A percentile compares a stretch with the other conserved stretches of the same genome.
These are phyloP conservation scores for Lactarius deliciosus DNA, from an alignment of 768 basidiomycete species.

Conservation along the genomic window DNA sequence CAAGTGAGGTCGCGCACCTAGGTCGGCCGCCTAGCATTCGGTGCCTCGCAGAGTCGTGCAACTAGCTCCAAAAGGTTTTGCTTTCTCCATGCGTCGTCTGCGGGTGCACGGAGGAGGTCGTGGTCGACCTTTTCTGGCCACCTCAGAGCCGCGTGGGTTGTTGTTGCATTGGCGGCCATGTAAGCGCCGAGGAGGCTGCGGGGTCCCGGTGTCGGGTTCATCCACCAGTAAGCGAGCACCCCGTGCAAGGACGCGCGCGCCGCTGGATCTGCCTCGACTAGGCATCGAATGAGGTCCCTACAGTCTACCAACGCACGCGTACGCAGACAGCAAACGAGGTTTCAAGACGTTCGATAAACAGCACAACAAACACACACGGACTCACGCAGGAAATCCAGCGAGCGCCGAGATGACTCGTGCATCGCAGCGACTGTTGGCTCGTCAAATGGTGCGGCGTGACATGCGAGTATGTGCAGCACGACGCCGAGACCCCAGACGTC, in stretches of 20 bases:
- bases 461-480: slow-evolving; percentile 10
- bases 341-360: neutral
- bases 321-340: neutral
- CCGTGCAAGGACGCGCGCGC: slow-evolving; percentile 2
- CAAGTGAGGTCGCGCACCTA: neutral
- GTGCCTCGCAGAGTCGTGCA: slow-evolving; percentile 1
- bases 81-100: neutral
- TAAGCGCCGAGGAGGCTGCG: neutral
- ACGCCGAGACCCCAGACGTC: slow-evolving; percentile 16
- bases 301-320: neutral
- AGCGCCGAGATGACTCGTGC: neutral
- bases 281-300: slow-evolving; percentile 9
- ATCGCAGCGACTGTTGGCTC: neutral
- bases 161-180: neutral
- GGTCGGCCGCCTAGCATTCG: neutral
- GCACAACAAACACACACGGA: neutral
- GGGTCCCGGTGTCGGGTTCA: neutral
- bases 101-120: neutral
- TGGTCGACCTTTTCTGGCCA: slow-evolving; percentile 8
- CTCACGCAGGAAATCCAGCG: neutral
- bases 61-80: slow-evolving; percentile 2
- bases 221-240: slow-evolving; percentile 10
- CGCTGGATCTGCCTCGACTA: slow-evolving; percentile 5
- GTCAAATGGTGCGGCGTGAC: slow-evolving; percentile 3
- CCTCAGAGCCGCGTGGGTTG: neutral